These are phyloP conservation scores for Niebla homalea DNA, from an alignment of 495 filamentous ascomycete genomes.

Conservation along the genomic window DNA sequence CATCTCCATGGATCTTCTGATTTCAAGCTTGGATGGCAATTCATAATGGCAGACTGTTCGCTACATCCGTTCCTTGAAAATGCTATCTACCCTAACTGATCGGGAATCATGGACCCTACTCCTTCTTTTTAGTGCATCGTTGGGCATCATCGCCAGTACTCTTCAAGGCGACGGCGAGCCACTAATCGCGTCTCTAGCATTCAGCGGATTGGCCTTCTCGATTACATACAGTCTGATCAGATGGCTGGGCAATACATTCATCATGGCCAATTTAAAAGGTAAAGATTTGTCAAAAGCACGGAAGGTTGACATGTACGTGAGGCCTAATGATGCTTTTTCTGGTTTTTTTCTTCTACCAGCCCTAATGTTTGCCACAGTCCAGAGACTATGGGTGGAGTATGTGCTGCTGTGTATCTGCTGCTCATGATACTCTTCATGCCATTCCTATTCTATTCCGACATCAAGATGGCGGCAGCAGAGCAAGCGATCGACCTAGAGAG, in stretches of 20 bases:
- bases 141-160: conserved; percentile 66
- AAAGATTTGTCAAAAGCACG: conserved; percentile 75
- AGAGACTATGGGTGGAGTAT: conserved; percentile 95
- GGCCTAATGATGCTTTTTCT: not conserved
- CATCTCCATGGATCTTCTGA: not conserved
- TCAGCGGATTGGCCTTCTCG: conserved; percentile 73
- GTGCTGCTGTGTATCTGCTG: conserved; percentile 82
- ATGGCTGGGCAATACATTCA: conserved; percentile 89
- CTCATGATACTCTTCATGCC: conserved; percentile 83
- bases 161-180: conserved; percentile 79
- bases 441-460: conserved; percentile 95
- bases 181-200: conserved; percentile 72
- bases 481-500: conserved; percentile 61
- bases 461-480: conserved; percentile 91
- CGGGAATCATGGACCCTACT: conserved; percentile 60
- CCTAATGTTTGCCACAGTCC: conserved; percentile 38
- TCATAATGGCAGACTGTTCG: not conserved
- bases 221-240: conserved; percentile 69
- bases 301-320: conserved; percentile 56
- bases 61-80: conserved; percentile 11
- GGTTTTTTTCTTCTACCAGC: not conserved
- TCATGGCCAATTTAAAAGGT: conserved; percentile 80
- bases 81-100: conserved; percentile 39
- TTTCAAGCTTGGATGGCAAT: not conserved
- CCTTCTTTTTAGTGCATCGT: conserved; percentile 51